Evolutionary conservation across 257 asterid species (phyloP).

Genomic region (Solanum etuberosum): DNA sequence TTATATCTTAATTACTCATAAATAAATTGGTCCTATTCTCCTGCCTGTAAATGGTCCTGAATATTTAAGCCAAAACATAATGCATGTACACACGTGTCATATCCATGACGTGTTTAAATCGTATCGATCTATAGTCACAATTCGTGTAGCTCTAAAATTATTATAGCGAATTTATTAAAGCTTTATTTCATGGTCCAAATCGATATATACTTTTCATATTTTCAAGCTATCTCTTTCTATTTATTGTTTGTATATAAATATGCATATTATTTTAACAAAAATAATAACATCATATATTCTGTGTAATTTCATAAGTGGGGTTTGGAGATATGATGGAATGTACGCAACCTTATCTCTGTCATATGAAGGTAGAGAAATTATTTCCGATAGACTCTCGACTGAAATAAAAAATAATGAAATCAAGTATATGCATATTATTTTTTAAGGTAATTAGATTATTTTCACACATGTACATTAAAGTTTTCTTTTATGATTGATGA

Average conservation of each 20-base stretch:
- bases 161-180: not conserved
- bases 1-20: not conserved
- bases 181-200: not conserved
- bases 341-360: not conserved
- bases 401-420: not conserved
- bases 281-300: accelerated
- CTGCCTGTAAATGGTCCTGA: not conserved
- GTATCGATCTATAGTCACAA: not conserved
- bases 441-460: not conserved
- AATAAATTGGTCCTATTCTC: not conserved
- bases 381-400: accelerated
- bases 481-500: not conserved
- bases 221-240: not conserved
- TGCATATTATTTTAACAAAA: not conserved
- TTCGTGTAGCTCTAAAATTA: not conserved
- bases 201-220: not conserved
- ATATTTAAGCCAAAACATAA: not conserved
- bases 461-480: not conserved
- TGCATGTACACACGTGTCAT: not conserved
- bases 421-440: not conserved
- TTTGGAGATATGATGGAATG: not conserved
- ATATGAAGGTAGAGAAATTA: not conserved
- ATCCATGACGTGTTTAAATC: not conserved
- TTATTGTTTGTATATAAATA: not conserved
- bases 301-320: not conserved